These are phyloP conservation scores for Calonectria pteridis DNA, from an alignment of 2,329 filamentous ascomycete species.

Conservation along the genomic window DNA sequence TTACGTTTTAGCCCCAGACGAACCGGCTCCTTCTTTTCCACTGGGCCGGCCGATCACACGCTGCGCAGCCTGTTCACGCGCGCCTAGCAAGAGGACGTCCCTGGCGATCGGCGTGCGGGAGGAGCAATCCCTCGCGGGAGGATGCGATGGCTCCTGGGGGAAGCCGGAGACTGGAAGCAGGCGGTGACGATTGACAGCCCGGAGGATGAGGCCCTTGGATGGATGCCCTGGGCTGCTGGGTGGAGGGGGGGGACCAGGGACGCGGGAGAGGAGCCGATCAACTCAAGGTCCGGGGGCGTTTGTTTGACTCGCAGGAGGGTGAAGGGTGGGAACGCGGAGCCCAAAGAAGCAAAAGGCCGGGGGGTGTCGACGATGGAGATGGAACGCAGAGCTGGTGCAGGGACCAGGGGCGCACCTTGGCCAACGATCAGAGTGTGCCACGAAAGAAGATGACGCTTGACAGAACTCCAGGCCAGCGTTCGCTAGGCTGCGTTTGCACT, in stretches of 20 bases:
- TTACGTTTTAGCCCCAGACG: conserved; percentile 3
- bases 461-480: conserved; percentile 17
- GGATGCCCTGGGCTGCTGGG: too few relatives aligned
- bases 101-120: not conserved
- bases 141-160: not conserved
- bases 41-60: not conserved
- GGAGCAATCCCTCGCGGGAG: not conserved
- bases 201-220: not conserved
- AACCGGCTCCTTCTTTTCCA: not conserved
- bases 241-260: not conserved
- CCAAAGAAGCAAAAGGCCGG: conserved; percentile 23
- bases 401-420: conserved; percentile 36
- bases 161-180: not conserved
- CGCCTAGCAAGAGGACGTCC: not conserved
- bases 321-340: not conserved
- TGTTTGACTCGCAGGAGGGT: conserved; percentile 39
- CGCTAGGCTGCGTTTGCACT: conserved; percentile 14
- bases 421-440: conserved; percentile 38
- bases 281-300: conserved; percentile 30
- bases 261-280: conserved; percentile 34
- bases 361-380: conserved; percentile 17
- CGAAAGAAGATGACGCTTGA: conserved; percentile 26
- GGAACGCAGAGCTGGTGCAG: conserved; percentile 28
- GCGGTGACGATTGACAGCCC: conserved; percentile 1
- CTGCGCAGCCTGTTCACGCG: not conserved